Percentiles rank a stretch among this genome's conserved stretches.
phyloP scores from a whole-genome alignment of 805 yeast genomes.

The Aciculoconidium aculeatum region DNA sequence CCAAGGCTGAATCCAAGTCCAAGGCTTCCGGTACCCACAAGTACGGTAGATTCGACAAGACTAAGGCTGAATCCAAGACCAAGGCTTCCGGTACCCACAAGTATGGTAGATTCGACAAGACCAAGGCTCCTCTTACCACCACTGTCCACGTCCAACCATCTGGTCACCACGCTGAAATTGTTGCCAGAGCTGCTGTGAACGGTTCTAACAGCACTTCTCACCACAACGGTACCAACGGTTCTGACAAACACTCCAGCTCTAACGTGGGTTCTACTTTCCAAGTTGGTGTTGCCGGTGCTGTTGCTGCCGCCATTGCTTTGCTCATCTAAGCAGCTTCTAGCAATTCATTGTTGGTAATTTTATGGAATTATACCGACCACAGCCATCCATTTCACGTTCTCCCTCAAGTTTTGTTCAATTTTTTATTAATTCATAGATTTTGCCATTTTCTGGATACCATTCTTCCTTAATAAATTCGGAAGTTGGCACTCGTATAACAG shows the following conservation, averaged over 20 bases:
- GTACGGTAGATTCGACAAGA: conserved; percentile 30
- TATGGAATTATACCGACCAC: too few relatives aligned
- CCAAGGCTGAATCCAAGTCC: conserved; percentile 19
- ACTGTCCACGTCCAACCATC: conserved; percentile 24
- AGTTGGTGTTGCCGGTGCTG: conserved; percentile 36
- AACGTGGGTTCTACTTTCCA: conserved; percentile 16
- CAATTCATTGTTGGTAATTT: too few relatives aligned
- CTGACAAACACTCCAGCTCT: conserved; percentile 18
- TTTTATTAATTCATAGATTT: too few relatives aligned
- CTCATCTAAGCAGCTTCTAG: conserved; percentile 36
- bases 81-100: conserved; percentile 29
- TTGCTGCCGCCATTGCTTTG: conserved; percentile 47
- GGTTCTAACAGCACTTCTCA: conserved; percentile 16
- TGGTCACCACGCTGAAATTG: conserved; percentile 6
- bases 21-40: conserved; percentile 22
- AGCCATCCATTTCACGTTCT: too few relatives aligned
- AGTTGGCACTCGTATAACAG: too few relatives aligned
- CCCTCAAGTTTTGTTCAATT: too few relatives aligned
- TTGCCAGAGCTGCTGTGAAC: conserved; percentile 9
- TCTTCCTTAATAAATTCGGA: background rate
- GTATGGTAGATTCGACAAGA: conserved; percentile 31
- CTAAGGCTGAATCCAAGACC: conserved; percentile 29
- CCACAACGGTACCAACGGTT: conserved; percentile 17
- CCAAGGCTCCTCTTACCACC: conserved; percentile 31
- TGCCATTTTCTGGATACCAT: background rate